These are phyloP conservation scores for Glebionis coronaria DNA, from an alignment of 129 eudicot species.

Conservation along the genomic window DNA sequence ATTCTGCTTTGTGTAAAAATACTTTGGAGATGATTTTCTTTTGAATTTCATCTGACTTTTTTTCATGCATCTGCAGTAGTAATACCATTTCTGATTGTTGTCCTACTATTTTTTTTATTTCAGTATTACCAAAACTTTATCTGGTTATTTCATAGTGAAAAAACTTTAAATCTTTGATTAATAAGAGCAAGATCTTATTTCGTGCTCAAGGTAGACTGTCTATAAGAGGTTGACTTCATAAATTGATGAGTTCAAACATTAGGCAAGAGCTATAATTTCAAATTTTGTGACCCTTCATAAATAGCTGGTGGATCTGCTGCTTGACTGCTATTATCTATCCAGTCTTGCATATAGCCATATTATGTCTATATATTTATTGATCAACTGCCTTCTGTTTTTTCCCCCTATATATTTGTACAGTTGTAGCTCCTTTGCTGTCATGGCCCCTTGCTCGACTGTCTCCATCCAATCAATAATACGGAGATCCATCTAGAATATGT, in stretches of 20 bases:
- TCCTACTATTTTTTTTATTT: no score
- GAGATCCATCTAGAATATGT: conserved; percentile 21
- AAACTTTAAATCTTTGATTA: no score
- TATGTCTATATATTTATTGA: conserved; percentile 18
- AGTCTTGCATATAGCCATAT: conserved; percentile 11
- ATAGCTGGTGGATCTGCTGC: conserved; percentile 9
- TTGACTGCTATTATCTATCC: background rate
- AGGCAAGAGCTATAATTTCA: no score
- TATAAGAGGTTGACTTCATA: no score
- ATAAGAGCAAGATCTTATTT: no score
- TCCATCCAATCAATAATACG: conserved; percentile 27
- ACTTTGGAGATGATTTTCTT: background rate
- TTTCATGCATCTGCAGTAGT: no score
- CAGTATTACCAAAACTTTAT: background rate
- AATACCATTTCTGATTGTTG: no score
- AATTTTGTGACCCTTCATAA: background rate
- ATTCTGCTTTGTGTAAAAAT: background rate
- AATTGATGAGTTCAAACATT: no score
- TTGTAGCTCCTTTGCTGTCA: conserved; percentile 16
- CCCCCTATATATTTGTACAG: conserved; percentile 14
- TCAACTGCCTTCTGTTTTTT: conserved; percentile 22
- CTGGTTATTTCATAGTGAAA: background rate
- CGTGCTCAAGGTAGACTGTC: no score
- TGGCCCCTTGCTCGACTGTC: conserved; percentile 33
- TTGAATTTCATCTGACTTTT: background rate